phyloP scores from a whole-genome alignment of 805 yeast genomes.

The Nakazawaea ambrosiae region DNA sequence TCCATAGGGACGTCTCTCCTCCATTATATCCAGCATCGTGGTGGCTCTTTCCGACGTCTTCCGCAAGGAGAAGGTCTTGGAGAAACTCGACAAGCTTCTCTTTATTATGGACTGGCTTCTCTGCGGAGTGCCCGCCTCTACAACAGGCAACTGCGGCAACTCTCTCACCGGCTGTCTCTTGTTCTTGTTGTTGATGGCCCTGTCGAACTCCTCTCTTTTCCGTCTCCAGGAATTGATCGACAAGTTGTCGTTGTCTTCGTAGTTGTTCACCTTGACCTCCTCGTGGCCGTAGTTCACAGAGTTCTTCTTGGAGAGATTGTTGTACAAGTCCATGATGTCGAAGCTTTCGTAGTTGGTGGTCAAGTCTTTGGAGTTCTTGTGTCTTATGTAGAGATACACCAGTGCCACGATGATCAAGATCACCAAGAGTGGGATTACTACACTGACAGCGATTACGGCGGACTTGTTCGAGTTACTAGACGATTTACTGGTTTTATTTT shows the following conservation, averaged over 20 bases:
- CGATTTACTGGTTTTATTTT: constrained; percentile 9
- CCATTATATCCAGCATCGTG: neutral
- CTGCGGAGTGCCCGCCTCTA: neutral
- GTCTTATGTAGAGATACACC: constrained; percentile 13
- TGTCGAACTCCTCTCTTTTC: constrained; percentile 41
- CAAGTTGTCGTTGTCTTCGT: constrained; percentile 32
- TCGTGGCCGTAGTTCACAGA: constrained; percentile 12
- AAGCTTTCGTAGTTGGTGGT: constrained; percentile 14
- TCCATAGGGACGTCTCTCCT: neutral
- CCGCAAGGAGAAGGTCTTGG: constrained; percentile 12
- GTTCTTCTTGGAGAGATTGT: constrained; percentile 12
- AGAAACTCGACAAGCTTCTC: constrained; percentile 23
- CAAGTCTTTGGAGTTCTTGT: constrained; percentile 21
- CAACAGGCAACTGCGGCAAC: constrained; percentile 2
- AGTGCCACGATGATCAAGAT: constrained; percentile 15
- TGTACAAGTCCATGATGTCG: constrained; percentile 24
- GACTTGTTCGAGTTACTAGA: constrained; percentile 15
- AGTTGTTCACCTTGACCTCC: constrained; percentile 22
- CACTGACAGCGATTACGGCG: constrained; percentile 34
- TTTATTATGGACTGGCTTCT: constrained; percentile 12
- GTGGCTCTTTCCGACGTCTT: neutral
- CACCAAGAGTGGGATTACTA: constrained; percentile 26
- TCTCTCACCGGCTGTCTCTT: neutral
- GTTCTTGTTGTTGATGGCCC: constrained; percentile 9
- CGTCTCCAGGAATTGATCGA: constrained; percentile 48